Base-by-base conservation (phyloP, 1,139 yeast genomes). In the Candida mesenterica region DNA sequence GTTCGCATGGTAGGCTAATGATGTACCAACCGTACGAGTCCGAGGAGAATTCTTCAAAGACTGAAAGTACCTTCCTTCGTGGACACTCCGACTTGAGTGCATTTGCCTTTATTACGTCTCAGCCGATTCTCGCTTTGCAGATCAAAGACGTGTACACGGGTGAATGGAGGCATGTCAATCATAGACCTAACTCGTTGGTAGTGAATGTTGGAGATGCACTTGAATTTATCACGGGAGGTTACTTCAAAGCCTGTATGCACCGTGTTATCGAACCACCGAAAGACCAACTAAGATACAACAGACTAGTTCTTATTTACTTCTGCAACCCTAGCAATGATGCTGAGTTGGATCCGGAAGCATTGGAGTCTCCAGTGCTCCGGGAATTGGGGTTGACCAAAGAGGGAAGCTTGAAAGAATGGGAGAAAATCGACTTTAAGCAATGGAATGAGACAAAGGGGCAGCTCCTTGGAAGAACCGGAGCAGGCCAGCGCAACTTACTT, bases 61-160 rank as follows among this genome's bases (percentile, higher is more conserved):
- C 66, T 0, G 56, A 59, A 13, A 56, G 59, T 15, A 71, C 70
- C 8, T 71, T 73, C 73, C 53, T 73, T 19, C 56, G 78, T 38
- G 79, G 79, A 1, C 79, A 73, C 41, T 66, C 75, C 10, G 79
- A 74, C 49, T 62, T 67, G 27, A 62, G 71, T 34, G 77, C 69
- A 1, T 65, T 73, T 38, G 65, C 78, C 0, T 72, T 73, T 37
- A 69, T 73, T 22, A 62, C 72, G 3, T 66, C 74, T 30, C 75
- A 71, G 48, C 75, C 77, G 6, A 70, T 72, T 41, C 49, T 69
- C n/a, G 64, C 77, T 5, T 56, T 73, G 27, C 79, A 73, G 43
- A 71, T 73, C 32, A 57, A 68, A 40, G 77, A 73, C 41, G 66
- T 67, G 42, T 62, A 52, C 34, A 61, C 69, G 15, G 72, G 73